Base-by-base conservation (phyloP, 78 protist species). In the Neovahlkampfia damariscottae region DNA sequence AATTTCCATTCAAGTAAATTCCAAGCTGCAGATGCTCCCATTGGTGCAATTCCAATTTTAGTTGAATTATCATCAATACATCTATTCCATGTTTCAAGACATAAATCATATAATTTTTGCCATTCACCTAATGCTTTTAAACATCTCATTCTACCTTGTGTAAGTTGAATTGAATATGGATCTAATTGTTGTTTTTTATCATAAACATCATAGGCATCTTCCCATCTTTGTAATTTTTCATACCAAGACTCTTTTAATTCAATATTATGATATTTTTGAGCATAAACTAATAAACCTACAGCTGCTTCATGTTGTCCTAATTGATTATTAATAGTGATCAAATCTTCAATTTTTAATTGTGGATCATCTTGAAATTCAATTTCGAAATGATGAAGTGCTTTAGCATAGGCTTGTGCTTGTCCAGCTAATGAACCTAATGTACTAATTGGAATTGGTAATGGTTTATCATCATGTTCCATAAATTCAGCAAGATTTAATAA, bases 271-370 rank as follows among this genome's bases (percentile, higher is more conserved):
- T 34, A 19, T 38, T 80, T 31, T 67, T 35, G 28, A 39, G 82
- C 81, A 31, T 3, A 74, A 35, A 38, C 32, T 32, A 93, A 78
- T 10, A 92, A 81, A 58, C 97, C 97, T 37, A 31, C 62, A 9
- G 98, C 99, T 6, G 98, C 98, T 59, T 94, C 98, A 66, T 92
- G 92, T 75, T 82, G 95, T 70, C 88, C 91, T 36, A 96, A 86
- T 62, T 90, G 91, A 82, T 93, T 90, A 81, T 89, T 91, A 70
- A 94, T 90, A 32, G 85, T 40, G 71, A 96, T 96, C 10, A 96
- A 85, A 10, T 88, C 79, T 68, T 91, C 96, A 35, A 94, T 83
- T 30, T 31, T n/a, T 50, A n/a, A n/a, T n/a, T 19, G 19, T 50
- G 62, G 62, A 50, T 50, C 19, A 19, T 50, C 62, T 19, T 50